These are phyloP conservation scores for Starmerella sp. DNA, from an alignment of 805 yeast species.

Conservation along the genomic window DNA sequence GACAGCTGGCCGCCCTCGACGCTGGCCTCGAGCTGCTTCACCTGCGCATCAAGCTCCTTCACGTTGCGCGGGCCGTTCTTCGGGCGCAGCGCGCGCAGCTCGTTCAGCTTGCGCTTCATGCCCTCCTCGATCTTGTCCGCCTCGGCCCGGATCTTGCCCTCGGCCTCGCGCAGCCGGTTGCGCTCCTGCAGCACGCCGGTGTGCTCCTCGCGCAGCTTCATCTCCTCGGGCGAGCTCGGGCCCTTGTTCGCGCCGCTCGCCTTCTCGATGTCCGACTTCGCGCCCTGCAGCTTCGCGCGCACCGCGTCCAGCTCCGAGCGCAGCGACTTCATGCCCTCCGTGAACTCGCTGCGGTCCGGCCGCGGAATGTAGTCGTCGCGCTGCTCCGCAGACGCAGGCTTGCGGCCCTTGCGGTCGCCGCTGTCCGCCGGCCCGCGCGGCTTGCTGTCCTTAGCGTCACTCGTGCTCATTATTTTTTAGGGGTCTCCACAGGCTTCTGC, in stretches of 20 bases:
- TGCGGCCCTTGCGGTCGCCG: constrained; percentile 1
- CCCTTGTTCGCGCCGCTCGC: constrained; percentile 7
- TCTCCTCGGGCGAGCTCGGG: constrained; percentile 32
- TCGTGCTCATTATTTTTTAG: constrained; percentile 1
- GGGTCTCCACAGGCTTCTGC: neutral
- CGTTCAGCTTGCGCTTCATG: constrained; percentile 63
- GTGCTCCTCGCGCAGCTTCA: constrained; percentile 42
- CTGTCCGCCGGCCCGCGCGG: neutral
- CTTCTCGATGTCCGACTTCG: constrained; percentile 23
- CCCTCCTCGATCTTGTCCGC: constrained; percentile 57
- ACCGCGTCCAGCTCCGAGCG: constrained; percentile 24
- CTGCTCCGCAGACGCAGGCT: neutral
- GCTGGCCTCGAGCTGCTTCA: constrained; percentile 46
- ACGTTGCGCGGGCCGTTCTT: constrained; percentile 48
- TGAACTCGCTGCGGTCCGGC: constrained; percentile 27
- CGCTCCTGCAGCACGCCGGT: constrained; percentile 37
- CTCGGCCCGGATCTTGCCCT: constrained; percentile 44
- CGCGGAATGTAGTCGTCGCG: constrained; percentile 19
- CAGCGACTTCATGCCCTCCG: constrained; percentile 24
- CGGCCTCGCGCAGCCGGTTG: constrained; percentile 31
- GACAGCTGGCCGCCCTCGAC: constrained; percentile 71
- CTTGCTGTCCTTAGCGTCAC: constrained; percentile 2
- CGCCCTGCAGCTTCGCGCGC: constrained; percentile 23
- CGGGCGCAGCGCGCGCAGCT: constrained; percentile 59
- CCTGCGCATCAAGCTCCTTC: constrained; percentile 30